Conservation (phyloP, 208 protist genomes). For the Balamuthia mandrillaris region DNA sequence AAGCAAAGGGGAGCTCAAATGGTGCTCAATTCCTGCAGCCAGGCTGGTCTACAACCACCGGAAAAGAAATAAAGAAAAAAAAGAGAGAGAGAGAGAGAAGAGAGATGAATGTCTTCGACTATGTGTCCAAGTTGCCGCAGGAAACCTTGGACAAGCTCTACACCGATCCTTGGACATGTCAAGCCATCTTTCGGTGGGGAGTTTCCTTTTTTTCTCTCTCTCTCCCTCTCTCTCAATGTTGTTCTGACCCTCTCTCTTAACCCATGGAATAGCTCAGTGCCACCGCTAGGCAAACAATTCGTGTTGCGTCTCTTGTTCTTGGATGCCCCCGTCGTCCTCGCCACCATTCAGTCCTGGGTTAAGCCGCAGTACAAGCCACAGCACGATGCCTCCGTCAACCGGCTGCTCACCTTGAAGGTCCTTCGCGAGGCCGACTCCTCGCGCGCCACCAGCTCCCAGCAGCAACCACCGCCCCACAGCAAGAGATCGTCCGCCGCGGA, state of each 20-base stretch:
- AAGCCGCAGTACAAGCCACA: background rate
- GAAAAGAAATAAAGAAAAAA: too few species aligned
- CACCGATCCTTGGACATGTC: constrained; percentile 37
- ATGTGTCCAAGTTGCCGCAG: background rate
- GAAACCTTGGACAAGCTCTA: constrained; percentile 7
- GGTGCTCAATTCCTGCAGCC: too few species aligned
- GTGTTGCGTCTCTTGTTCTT: background rate
- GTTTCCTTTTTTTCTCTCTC: background rate
- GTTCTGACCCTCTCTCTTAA: background rate
- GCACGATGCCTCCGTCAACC: background rate
- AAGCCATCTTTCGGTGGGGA: constrained; percentile 39
- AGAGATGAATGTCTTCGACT: too few species aligned
- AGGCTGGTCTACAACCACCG: too few species aligned
- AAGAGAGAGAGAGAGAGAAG: background rate
- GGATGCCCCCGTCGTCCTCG: too few species aligned
- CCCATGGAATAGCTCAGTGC: background rate
- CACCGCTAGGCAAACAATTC: constrained; percentile 1
- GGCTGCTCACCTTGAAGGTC: background rate
- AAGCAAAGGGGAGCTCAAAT: too few species aligned
- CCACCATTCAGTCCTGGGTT: background rate
- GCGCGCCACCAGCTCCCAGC: too few species aligned
- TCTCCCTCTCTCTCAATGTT: background rate
- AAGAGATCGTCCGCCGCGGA: too few species aligned
- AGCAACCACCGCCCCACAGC: too few species aligned
- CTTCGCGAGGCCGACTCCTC: background rate